Evolutionary conservation across 2,329 filamentous ascomycete genomes (phyloP).

Genomic region (Sodiomyces alkalinus): DNA sequence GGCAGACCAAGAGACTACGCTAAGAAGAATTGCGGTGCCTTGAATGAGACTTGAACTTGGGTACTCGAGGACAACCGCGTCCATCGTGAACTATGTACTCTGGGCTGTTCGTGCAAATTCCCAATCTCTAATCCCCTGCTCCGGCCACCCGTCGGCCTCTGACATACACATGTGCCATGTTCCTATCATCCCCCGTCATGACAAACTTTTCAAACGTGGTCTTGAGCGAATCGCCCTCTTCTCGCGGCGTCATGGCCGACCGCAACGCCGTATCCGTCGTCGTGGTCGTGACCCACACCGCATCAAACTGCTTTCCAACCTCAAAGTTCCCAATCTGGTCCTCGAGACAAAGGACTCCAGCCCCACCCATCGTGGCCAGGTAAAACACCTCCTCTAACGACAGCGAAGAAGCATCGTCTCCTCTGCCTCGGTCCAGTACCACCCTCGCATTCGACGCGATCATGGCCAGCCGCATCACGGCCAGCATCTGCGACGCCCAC

Average conservation of each 20-base stretch:
- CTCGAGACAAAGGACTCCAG: slow-evolving; percentile 38
- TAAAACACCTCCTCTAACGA: slow-evolving; percentile 39
- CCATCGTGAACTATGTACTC: too few species aligned
- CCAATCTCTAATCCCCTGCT: background rate
- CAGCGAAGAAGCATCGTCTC: too few species aligned
- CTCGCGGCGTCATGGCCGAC: slow-evolving; percentile 32
- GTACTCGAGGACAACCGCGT: too few species aligned
- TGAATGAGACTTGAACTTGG: too few species aligned
- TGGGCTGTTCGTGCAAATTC: too few species aligned
- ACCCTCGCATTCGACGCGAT: slow-evolving; percentile 36
- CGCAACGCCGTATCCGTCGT: slow-evolving; percentile 5
- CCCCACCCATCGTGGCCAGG: slow-evolving; percentile 46
- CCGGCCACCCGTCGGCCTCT: slow-evolving; percentile 16
- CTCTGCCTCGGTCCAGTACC: slow-evolving; percentile 20
- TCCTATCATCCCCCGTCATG: slow-evolving; percentile 51
- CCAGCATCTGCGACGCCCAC: slow-evolving; percentile 43
- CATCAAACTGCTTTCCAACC: slow-evolving; percentile 48
- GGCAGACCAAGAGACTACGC: too few species aligned
- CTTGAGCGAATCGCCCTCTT: slow-evolving; percentile 28
- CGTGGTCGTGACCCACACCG: slow-evolving; percentile 29
- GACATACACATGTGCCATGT: slow-evolving; percentile 40
- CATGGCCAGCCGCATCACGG: slow-evolving; percentile 42
- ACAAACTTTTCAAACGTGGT: slow-evolving; percentile 47
- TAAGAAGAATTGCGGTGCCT: too few species aligned
- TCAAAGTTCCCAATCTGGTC: slow-evolving; percentile 39